These are phyloP conservation scores for Ulmus americana DNA, from an alignment of 331 rosid genomes.

Conservation along the genomic window DNA sequence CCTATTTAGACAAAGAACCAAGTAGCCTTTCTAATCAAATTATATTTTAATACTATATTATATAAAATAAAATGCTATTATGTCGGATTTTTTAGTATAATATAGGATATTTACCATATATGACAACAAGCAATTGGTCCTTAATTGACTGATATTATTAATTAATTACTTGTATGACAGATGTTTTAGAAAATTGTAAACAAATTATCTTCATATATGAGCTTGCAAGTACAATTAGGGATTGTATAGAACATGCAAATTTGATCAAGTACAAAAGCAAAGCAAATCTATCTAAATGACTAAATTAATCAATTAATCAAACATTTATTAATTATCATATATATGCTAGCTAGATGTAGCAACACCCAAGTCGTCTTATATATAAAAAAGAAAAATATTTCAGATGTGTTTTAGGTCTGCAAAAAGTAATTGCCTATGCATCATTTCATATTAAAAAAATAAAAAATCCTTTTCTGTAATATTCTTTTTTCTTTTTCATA, in stretches of 20 bases:
- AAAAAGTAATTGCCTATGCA: too few species aligned
- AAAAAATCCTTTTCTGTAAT: too few species aligned
- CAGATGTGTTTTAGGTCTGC: too few species aligned
- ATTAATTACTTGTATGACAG: not conserved
- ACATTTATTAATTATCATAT: too few species aligned
- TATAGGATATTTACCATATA: not conserved
- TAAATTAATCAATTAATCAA: too few species aligned
- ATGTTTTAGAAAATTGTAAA: not conserved
- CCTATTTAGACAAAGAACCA: constrained; percentile 32
- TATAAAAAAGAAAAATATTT: too few species aligned
- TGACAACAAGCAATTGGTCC: constrained; percentile 1
- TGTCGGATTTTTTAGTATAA: not conserved
- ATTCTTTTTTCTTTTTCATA: too few species aligned
- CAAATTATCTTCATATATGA: not conserved
- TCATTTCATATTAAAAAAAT: too few species aligned
- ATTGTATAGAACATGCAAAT: constrained; percentile 8
- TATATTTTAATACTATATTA: constrained; percentile 10
- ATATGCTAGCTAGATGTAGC: too few species aligned
- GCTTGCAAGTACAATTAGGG: constrained; percentile 2
- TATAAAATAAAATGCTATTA: not conserved
- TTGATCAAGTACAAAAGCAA: constrained; percentile 18
- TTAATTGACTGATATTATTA: not conserved
- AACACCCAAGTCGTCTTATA: too few species aligned
- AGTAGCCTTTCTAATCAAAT: constrained; percentile 27
- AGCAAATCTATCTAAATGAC: not conserved